Base-by-base conservation (phyloP, 1,139 yeast genomes). In the Maudiozyma humilis region DNA sequence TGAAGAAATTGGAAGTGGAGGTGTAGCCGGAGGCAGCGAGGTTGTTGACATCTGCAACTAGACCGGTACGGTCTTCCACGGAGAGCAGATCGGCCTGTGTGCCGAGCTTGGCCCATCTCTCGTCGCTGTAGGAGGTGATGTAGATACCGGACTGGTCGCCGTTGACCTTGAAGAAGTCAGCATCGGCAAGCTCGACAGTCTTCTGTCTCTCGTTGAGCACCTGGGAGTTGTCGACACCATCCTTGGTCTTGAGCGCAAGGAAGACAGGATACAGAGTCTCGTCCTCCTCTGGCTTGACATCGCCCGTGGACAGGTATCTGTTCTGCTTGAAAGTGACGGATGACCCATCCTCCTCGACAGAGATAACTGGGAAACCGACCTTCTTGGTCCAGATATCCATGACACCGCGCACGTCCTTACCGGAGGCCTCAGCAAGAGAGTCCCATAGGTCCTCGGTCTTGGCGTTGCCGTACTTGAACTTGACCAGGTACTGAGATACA, bases 311-410 rank as follows among this genome's bases (percentile, higher is more conserved):
- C 57, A 86, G 72, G 68, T 80, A 86, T 59, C 96, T 76, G 59
- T 83, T 73, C 68, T 86, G 95, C 41, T 70, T 71, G 45, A 84
- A 70, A 13, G 69, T 70, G 53, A 84, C 66, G 38, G 70, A 62
- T 42, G 67, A 62, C 31, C 65, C 69, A 33, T 67, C 64, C 57
- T 75, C 79, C 36, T 67, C 62, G 27, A 84, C 91, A 43, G 78
- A 70, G 40, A 87, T 69, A 15, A 86, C 73, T n/a, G 96, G 96
- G 69, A 73, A 86, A 4, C 96, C 96, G 48, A 84, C 79, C 60
- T 79, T 77, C 52, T 78, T 75, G 45, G 91, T 85, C 96, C 96
- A 87, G 43, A 76, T 70, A 52, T 78, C 75, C 94, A 87, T 86
- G 54, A 82, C 78, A 47, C 69, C 63, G 51, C 73, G 73, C 44